Base-by-base conservation (phyloP, 805 yeast genomes). In the Metschnikowia picachoensis region DNA sequence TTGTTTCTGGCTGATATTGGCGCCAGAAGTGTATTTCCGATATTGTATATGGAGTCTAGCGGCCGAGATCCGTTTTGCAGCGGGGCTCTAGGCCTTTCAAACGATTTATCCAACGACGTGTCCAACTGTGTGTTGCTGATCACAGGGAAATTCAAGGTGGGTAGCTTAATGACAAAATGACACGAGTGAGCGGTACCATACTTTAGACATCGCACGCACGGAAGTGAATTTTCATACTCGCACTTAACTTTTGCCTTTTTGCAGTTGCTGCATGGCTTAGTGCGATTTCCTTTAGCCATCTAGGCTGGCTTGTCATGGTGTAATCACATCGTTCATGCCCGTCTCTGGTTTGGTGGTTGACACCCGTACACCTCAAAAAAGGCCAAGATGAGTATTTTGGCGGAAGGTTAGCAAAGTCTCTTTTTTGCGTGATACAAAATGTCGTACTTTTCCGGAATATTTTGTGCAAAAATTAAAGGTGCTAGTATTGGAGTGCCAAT, bases 221-320 rank as follows among this genome's bases (percentile, higher is more conserved):
- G 82, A 43, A 76, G 62, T 2, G 61, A 52, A 2, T 66, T 68
- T 6, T 66, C 55, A 55, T 80, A 80, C 33, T 72, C 73, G 55
- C 90, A 83, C 60, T 75, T 80, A 27, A 83, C 82, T 61, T 83
- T 83, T 17, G 83, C 71, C 56, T 70, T 70, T 46, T 85, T 74
- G 59, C 90, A 83, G 54, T 73, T 71, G 20, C 78, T 70, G 60
- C 90, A 83, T 3, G 89, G 88, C 56, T 78, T 81, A 13, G 76
- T 72, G 37, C 77, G 53, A 47, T 67, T 68, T 53, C 70, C 75
- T 48, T 66, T 60, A 32, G 62, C 59, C 64, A 61, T 60, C 29
- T 14, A 20, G 30, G 37, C 30, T 35, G 10, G 15, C 13, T 14
- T 8, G 17, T 11, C 41, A 14, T 14, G 15, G 28, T 15, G 33